Evolutionary conservation across 495 filamentous ascomycete genomes (phyloP), one percentile per base, ranked within the genome.

Genomic region (Lophiostoma macrostomum): DNA sequence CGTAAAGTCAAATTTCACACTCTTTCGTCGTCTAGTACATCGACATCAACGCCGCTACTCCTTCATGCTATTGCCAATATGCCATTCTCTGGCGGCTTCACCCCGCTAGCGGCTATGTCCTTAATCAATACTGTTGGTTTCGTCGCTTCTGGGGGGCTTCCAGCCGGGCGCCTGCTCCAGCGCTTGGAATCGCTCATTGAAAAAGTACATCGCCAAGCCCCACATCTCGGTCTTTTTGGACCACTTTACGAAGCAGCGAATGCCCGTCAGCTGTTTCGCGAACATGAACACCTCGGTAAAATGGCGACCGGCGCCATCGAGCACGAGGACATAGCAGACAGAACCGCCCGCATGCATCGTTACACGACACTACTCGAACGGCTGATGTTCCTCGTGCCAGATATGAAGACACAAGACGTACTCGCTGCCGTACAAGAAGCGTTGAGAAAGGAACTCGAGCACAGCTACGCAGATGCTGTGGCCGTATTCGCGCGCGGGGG

Each of bases 121-220:
- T 16, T 58, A 16, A 52, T 53, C 41, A 19, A 32, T 4, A 35
- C 48, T 6, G 28, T 58, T 11, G 39, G 42, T 3, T 58, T 58
- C 48, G 32, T 53, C 31, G 16, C 48, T 5, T 52, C 48, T 18
- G 39, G 18, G 19, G 55, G 55, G n/a, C 49, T 58, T 6, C 39
- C 40, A 0, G 13, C 45, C 14, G 55, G 43, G 23, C 55, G 55
- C 5, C 41, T 58, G 12, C 48, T 58, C 22, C 55, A 58, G 25
- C 55, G 55, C 24, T 48, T 58, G 16, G 55, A 58, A 35, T 47
- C 47, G 2, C 49, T 58, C 32, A 36, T 58, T 16, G 47, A 58
- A 6, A 58, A 58, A 37, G 40, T 53, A 13, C 55, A 58, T 25
- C 39, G 41, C 8, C 55, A 58, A 4, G 19, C 39, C 4, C 55